Evolutionary conservation across 305 asterid genomes (phyloP), one percentile per base, ranked within the genome.

Genomic region (Fraxinus albicans): DNA sequence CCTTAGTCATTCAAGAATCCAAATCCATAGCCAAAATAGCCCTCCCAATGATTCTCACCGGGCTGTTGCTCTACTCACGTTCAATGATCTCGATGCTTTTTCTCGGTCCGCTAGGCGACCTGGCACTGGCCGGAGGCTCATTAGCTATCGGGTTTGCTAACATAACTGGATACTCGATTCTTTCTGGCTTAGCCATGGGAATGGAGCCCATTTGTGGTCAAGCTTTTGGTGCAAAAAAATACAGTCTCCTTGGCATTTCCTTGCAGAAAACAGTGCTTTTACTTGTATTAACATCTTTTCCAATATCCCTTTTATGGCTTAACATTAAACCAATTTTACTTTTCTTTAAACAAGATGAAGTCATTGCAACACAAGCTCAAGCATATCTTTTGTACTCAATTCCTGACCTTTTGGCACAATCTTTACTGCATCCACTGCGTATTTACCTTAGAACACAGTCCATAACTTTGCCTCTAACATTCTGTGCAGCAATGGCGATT

Each of bases 161-260:
- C 81, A 90, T 92, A 33, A 89, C 95, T 5, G 95, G 93, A 6
- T 89, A 89, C 77, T 91, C 95, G 6, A 76, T 92, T 55, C 89
- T 90, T 42, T 90, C 94, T n/a, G 95, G 95, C 36, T 79, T 92
- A 8, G 94, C 95, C 82, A 87, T 87, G 84, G 95, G 94, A 10
- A 90, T 92, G 95, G 95, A 92, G 21, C 93, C 95, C 35, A 89
- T 92, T 10, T 92, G 95, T 44, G 90, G 89, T 9, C 95, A 92
- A 65, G 94, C 94, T 65, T 90, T 83, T 60, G 96, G 96, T 0
- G 94, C 94, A 1, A 84, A 88, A 70, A 86, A 79, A 15, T 89
- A 80, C 77, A 69, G 79, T 2, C 90, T 92, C 55, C 87, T 92
- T 9, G 96, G 94, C 53, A 83, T 89, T 15, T 79, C 94, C 9